Evolutionary conservation across 2,329 filamentous ascomycete species (phyloP), one percentile per base, ranked within the genome.

Genomic region (Cladorrhinum sp.): DNA sequence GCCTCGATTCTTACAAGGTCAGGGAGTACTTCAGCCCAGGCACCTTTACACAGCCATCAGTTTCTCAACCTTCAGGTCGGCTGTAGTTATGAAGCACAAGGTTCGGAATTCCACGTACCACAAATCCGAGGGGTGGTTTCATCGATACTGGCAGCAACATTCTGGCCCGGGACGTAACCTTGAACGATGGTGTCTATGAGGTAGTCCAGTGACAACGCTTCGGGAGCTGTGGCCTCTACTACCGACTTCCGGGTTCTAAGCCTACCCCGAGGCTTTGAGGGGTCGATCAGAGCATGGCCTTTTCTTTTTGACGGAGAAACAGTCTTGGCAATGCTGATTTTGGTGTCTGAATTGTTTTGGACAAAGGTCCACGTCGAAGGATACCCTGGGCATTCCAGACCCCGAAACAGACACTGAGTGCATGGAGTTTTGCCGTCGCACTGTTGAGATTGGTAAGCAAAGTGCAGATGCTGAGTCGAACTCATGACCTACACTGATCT

Each of bases 21-120:
- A 1, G 75, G 75, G 5, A 78, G 68, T 7, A 73, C 69, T 55
- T 75, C 74, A 0, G 77, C 70, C 76, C 76, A 78, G 0, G 73
- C 68, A 7, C 76, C 76, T 56, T n/a, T 8, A 32, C 24, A 58
- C 75, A 77, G 50, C 77, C 71, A 9, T 72, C 20, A 45, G 20
- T 41, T 10, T 13, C 6, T 55, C 12, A 12, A 24, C 7, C 23
- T n/a, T 2, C 5, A 3, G 20, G 10, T 16, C 13, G 6, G 50
- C 18, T 32, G 29, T 45, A 45, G 41, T 45, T 45, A 5, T 13
- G 12, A 9, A 13, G 16, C 9, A 20, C 3, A 3, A 7, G 3
- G n/a, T 16, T 18, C n/a, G 8, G 16, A 20, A n/a, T 18, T 45
- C 3, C 20, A 45, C 41, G 2, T 27, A 56, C 53, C 53, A 25